Evolutionary conservation across 1,284 basidiomycete genomes (phyloP), one percentile per base, ranked within the genome.

Genomic region (Marasmius sp.): DNA sequence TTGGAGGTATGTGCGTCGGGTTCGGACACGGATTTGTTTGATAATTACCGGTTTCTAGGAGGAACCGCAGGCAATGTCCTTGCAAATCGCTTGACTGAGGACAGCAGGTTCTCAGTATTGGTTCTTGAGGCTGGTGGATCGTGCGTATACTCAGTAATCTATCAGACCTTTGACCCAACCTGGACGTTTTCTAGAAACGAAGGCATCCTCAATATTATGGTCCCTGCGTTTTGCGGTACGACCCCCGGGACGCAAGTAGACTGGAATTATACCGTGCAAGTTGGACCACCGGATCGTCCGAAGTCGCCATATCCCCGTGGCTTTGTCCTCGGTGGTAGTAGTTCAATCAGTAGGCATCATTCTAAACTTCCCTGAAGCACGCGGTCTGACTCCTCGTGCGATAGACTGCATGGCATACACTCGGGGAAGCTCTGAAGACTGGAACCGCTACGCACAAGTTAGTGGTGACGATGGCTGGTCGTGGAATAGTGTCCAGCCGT

Each of bases 401-500:
- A 37, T 47, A 79, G 77, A 80, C 58, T 74, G 69, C 53, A 67
- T 77, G 58, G 66, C 72, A 6, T 78, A 77, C 64, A 74, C 71
- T 5, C 73, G 75, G 43, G 79, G 77, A 11, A 73, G 77, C 2
- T 66, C 63, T 6, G 74, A 75, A 33, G 77, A 80, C 53, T 80
- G 69, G 58, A 71, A 80, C 62, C 65, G 70, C 10, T 73, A 70
- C 53, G 78, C 77, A 5, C 62, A 64, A 1, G 62, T 77, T 18
- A 70, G 76, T 14, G 75, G 73, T 6, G 79, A 80, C 54, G 10
- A 64, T 0, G 72, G 73, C 5, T 81, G 77, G 78, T 69, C 70
- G 5, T 79, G 79, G 79, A 66, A 70, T 6, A 69, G 64, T 18
- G 64, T 80, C 56, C 66, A 68, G 45, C 67, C 68, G 10, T 78